phyloP scores from a whole-genome alignment of 352 stramenopile genomes.

The Elongisporangium anandrum region DNA sequence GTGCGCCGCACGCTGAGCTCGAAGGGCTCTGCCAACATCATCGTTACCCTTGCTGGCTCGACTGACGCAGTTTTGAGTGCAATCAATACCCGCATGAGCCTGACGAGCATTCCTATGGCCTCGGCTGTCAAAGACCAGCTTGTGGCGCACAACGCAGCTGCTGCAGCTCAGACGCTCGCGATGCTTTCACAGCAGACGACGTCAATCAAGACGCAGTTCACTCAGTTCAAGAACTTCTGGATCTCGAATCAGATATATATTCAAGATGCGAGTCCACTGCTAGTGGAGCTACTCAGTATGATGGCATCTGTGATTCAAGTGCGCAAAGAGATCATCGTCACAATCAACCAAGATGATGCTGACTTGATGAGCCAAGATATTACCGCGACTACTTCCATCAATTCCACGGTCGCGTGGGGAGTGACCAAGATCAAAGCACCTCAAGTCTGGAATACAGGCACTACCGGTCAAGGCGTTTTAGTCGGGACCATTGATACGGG shows the following conservation, averaged over 20 bases:
- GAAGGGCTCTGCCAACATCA: constrained; percentile 17
- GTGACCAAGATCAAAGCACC: constrained; percentile 8
- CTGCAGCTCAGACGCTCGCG: background rate
- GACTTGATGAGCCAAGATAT: background rate
- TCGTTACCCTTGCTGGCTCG: constrained; percentile 12
- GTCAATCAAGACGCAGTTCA: background rate
- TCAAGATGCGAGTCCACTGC: constrained; percentile 5
- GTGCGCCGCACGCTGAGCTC: constrained; percentile 16
- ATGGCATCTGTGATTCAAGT: constrained; percentile 1
- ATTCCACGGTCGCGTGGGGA: constrained; percentile 1
- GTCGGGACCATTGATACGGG: constrained; percentile 15
- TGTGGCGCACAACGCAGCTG: background rate
- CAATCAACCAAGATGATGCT: background rate
- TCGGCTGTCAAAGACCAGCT: background rate
- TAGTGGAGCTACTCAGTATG: constrained; percentile 7
- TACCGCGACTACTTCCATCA: background rate
- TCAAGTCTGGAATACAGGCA: constrained; percentile 9
- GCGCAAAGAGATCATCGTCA: constrained; percentile 4
- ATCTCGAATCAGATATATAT: constrained; percentile 16
- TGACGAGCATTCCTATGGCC: background rate
- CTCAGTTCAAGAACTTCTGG: constrained; percentile 15
- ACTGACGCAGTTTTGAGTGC: background rate
- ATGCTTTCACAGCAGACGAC: background rate
- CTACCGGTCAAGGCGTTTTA: constrained; percentile 12
- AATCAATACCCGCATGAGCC: background rate